Conservation (phyloP, 2,329 filamentous ascomycete genomes). For the Colletotrichum sojae region DNA sequence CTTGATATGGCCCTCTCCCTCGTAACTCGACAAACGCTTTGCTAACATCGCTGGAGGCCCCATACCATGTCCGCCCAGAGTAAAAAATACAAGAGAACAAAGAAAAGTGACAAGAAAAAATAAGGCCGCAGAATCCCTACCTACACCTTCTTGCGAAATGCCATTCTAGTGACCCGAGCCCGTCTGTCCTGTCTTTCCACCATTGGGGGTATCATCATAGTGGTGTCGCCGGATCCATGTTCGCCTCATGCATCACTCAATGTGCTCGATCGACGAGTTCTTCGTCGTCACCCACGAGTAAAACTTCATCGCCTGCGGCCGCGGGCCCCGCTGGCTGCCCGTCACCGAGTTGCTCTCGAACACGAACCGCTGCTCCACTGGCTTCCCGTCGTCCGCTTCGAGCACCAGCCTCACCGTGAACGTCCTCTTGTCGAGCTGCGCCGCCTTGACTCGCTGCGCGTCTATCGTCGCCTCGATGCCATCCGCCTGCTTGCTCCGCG, state of each 20-base stretch:
- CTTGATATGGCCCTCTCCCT: too few relatives aligned
- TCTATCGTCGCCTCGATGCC: constrained; percentile 31
- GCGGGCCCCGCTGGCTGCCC: constrained; percentile 24
- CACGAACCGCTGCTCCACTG: constrained; percentile 23
- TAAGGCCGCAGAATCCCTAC: background rate
- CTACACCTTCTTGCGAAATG: background rate
- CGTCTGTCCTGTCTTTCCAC: background rate
- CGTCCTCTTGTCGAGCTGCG: constrained; percentile 20
- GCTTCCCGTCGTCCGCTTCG: constrained; percentile 19
- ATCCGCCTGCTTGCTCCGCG: constrained; percentile 6
- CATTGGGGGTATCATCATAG: background rate
- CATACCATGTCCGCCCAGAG: too few relatives aligned
- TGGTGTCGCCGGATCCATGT: background rate
- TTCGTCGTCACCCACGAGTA: constrained; percentile 31
- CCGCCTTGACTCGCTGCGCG: constrained; percentile 23
- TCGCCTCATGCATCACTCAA: background rate
- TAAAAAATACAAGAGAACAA: too few relatives aligned
- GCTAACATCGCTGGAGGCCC: too few relatives aligned
- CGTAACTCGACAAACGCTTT: too few relatives aligned
- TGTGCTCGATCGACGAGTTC: constrained; percentile 32
- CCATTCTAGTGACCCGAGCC: background rate
- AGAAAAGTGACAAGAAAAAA: too few relatives aligned
- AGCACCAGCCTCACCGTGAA: constrained; percentile 24
- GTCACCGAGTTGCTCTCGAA: constrained; percentile 25
- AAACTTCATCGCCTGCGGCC: constrained; percentile 35